Evolutionary conservation across 2,329 filamentous ascomycete genomes (phyloP), one percentile per base, ranked within the genome.

Genomic region (Leptographium wingfieldii): DNA sequence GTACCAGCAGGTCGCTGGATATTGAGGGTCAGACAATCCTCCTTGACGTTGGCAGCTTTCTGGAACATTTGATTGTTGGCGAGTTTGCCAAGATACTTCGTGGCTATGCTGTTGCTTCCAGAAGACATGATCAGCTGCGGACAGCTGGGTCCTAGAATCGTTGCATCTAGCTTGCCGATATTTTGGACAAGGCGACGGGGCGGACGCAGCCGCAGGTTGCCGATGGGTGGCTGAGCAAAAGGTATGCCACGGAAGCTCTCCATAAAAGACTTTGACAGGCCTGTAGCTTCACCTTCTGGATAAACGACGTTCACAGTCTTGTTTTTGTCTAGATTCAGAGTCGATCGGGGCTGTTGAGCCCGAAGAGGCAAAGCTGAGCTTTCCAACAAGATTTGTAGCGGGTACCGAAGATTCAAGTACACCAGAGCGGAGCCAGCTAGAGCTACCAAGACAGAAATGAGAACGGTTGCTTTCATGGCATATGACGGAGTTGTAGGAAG

Each of bases 231-330:
- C 63, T 88, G 76, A 2, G 88, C 87, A 67, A 84, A 94, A 3
- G 88, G 88, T 60, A 94, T 89, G 27, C 85, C 87, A 59, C 80
- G 83, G 73, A 89, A 92, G 31, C 76, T 81, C 60, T 92, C 88
- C 25, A 90, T 77, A 31, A 72, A 71, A 3, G n/a, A 22, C 4
- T 55, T 14, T 0, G 59, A 56, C 2, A 57, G 11, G 14, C 64
- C 64, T 0, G 31, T 59, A 3, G 62, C 61, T 4, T 56, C 46
- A 46, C 60, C 64, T 19, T 63, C 62, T 11, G 63, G 61, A 33
- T 64, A 65, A 0, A n/a, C 38, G 5, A 65, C 63, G 9, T 33
- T 9, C 6, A 49, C 55, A 3, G 25, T 48, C 12, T 25, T 19
- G 27, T 6, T 9, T 3, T 49, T 46, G 25, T 55, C 35, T 5